These are phyloP conservation scores for Aspergillus sp. DNA, from an alignment of 2,329 filamentous ascomycete species.

Conservation along the genomic window DNA sequence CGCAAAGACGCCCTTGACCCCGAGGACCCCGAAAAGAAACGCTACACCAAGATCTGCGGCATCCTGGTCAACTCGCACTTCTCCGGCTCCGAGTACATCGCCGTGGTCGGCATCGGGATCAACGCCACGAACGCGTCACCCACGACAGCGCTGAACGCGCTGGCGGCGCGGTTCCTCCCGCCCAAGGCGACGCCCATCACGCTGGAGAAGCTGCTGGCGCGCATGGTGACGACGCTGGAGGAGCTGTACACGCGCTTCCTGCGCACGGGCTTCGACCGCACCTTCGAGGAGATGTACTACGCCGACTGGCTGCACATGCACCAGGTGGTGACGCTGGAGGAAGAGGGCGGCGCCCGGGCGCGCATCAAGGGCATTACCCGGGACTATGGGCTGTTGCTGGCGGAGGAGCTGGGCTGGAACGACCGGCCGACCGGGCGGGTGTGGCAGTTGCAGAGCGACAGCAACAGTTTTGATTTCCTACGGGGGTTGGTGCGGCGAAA, in stretches of 20 bases:
- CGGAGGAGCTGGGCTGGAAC: constrained; percentile 74
- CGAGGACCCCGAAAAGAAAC: constrained; percentile 45
- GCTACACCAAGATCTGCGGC: constrained; percentile 86
- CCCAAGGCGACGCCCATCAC: constrained; percentile 55
- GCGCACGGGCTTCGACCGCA: constrained; percentile 68
- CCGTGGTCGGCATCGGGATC: constrained; percentile 81
- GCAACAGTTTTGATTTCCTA: constrained; percentile 98
- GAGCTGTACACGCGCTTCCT: constrained; percentile 73
- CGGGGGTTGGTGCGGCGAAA: constrained; percentile 82
- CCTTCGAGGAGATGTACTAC: constrained; percentile 77
- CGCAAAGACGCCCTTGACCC: constrained; percentile 65
- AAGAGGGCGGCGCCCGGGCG: constrained; percentile 71
- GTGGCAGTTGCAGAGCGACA: constrained; percentile 88
- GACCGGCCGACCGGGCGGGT: constrained; percentile 73
- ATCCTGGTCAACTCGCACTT: constrained; percentile 90
- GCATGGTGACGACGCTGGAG: constrained; percentile 76
- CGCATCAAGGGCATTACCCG: constrained; percentile 80
- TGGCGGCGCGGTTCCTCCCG: constrained; percentile 54
- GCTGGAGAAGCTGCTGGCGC: constrained; percentile 77
- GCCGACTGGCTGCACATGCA: constrained; percentile 80
- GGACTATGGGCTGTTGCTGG: constrained; percentile 87
- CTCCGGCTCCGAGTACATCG: constrained; percentile 71
- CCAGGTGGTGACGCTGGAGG: constrained; percentile 74
- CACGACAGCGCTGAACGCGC: constrained; percentile 79
- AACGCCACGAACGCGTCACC: constrained; percentile 83